Conservation (phyloP, 495 filamentous ascomycete genomes). For the Hypoxylon fragiforme region DNA sequence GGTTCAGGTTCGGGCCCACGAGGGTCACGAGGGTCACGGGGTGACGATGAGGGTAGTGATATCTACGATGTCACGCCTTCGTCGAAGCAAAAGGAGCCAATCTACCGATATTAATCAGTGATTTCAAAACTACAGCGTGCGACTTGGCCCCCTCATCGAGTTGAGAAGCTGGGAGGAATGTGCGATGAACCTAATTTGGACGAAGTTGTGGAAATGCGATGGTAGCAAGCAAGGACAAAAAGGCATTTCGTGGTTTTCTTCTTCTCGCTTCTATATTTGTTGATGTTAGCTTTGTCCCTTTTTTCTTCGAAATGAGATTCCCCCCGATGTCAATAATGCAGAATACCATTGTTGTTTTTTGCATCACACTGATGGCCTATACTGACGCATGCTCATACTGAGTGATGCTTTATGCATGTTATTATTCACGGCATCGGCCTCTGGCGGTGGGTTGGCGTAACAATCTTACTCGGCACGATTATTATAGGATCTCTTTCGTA, state of each 20-base stretch:
- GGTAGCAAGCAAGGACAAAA: constrained; percentile 5
- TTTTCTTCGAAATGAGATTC: constrained; percentile 30
- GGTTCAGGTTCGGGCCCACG: constrained; percentile 3
- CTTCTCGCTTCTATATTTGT: constrained; percentile 7
- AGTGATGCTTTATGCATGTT: no score
- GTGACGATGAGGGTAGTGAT: constrained; percentile 15
- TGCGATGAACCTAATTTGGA: neutral
- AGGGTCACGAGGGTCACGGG: constrained; percentile 7
- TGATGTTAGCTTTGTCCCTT: constrained; percentile 11
- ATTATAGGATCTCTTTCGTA: no score
- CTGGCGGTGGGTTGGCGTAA: no score
- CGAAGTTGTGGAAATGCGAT: constrained; percentile 2
- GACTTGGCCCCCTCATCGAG: neutral
- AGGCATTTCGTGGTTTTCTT: neutral
- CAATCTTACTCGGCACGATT: no score
- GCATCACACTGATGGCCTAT: no score
- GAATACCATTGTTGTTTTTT: neutral
- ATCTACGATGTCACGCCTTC: constrained; percentile 23
- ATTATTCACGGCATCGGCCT: no score
- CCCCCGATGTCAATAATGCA: constrained; percentile 19
- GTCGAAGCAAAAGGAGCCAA: constrained; percentile 39
- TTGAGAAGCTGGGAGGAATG: neutral
- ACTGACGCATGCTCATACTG: no score
- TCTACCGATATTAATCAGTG: constrained; percentile 44
- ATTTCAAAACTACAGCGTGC: neutral